phyloP scores from a whole-genome alignment of 768 basidiomycete genomes.

The Phaffia tasmanica region DNA sequence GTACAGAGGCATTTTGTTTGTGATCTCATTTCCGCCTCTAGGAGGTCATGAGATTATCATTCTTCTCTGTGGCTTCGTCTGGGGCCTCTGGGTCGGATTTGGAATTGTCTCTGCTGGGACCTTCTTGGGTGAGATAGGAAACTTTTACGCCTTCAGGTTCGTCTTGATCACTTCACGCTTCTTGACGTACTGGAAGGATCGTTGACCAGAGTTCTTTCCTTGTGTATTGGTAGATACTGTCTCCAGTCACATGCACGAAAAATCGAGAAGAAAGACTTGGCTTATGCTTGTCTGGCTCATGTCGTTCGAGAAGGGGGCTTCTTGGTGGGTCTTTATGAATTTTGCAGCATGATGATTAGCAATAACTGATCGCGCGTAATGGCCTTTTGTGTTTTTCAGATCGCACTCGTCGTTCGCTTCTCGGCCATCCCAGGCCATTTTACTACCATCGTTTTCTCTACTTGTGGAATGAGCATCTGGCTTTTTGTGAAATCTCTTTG shows the following conservation, averaged over 20 bases:
- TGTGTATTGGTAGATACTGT: slow-evolving; percentile 44
- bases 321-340: slow-evolving; percentile 35
- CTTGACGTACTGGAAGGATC: not conserved
- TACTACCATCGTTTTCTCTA: slow-evolving; percentile 57
- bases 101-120: slow-evolving; percentile 79
- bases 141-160: slow-evolving; percentile 46
- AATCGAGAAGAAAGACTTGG: slow-evolving; percentile 41
- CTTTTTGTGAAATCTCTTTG: slow-evolving; percentile 31
- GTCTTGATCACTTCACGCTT: slow-evolving; percentile 15
- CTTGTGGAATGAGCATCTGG: slow-evolving; percentile 62
- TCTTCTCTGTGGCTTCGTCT: slow-evolving; percentile 61
- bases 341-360: not conserved
- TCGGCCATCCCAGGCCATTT: slow-evolving; percentile 81
- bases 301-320: slow-evolving; percentile 81
- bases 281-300: slow-evolving; percentile 46
- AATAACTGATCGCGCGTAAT: not conserved
- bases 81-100: slow-evolving; percentile 79
- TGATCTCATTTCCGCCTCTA: slow-evolving; percentile 43
- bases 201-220: not conserved
- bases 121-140: slow-evolving; percentile 73
- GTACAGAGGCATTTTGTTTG: slow-evolving; percentile 5
- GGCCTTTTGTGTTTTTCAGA: slow-evolving; percentile 29
- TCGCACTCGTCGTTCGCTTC: slow-evolving; percentile 62
- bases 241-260: slow-evolving; percentile 66
- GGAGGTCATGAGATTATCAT: slow-evolving; percentile 66